Evolutionary conservation across 2,329 filamentous ascomycete genomes (phyloP).

Genomic region (Trichoderma pleuroti): DNA sequence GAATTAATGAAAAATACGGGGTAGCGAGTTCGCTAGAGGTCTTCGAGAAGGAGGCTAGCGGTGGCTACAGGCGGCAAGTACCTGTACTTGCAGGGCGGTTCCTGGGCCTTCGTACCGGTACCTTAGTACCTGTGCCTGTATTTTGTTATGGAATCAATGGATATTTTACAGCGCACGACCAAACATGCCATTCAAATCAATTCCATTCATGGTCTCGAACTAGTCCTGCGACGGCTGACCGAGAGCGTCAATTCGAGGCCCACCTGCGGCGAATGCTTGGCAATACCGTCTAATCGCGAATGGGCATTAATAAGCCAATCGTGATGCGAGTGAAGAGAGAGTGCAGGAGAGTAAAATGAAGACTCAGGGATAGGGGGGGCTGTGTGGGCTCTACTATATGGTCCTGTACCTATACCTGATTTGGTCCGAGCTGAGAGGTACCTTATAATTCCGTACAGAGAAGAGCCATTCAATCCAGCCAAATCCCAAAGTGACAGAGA

Average conservation of each 20-base stretch:
- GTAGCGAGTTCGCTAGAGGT: conserved; percentile 3
- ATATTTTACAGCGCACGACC: neutral
- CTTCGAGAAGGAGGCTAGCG: conserved; percentile 11
- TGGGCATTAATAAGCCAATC: neutral
- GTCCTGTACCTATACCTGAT: no score
- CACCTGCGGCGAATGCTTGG: neutral
- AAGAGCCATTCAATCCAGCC: no score
- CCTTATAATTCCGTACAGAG: no score
- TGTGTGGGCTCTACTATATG: no score
- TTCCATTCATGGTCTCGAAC: neutral
- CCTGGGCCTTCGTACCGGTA: neutral
- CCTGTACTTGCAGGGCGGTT: neutral
- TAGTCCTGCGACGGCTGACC: neutral
- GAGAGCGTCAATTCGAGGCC: neutral
- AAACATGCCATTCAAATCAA: neutral
- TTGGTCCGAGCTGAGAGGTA: no score
- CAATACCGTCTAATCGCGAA: neutral
- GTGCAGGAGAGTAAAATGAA: neutral
- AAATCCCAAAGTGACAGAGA: neutral
- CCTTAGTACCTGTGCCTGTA: neutral
- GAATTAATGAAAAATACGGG: neutral
- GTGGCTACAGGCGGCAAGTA: neutral
- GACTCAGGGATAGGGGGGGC: neutral
- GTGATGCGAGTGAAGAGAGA: conserved; percentile 8
- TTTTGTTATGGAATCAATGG: neutral